phyloP scores from a whole-genome alignment of 805 yeast species.

The Lipomyces spencermartinsiae region DNA sequence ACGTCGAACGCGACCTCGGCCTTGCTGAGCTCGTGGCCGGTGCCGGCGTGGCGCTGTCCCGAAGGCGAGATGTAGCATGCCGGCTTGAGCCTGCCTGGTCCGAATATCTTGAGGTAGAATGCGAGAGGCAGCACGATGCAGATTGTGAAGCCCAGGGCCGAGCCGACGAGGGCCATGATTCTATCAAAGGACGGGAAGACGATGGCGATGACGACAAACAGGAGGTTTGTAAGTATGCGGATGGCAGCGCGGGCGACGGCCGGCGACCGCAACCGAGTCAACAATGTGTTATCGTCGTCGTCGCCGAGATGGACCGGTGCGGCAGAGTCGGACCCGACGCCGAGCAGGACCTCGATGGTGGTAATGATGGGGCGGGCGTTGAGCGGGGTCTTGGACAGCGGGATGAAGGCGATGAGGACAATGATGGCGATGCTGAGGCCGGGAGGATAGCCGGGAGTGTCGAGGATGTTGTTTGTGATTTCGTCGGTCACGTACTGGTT shows the following conservation, averaged over 20 bases:
- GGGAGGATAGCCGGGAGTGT: conserved; percentile 70
- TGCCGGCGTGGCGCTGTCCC: conserved; percentile 12
- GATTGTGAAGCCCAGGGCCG: conserved; percentile 77
- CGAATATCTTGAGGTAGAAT: conserved; percentile 69
- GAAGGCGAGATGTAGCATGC: conserved; percentile 21
- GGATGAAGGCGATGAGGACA: conserved; percentile 76
- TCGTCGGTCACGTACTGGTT: conserved; percentile 42
- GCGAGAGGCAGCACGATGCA: conserved; percentile 79
- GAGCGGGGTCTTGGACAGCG: conserved; percentile 83
- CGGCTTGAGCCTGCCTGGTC: conserved; percentile 16
- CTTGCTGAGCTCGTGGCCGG: background rate
- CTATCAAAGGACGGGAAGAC: conserved; percentile 79
- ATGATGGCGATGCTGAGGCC: conserved; percentile 61
- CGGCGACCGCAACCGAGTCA: conserved; percentile 5
- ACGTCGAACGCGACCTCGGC: conserved; percentile 25
- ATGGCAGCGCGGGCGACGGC: conserved; percentile 40
- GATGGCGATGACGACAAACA: conserved; percentile 65
- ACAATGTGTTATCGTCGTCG: background rate
- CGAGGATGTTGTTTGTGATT: conserved; percentile 73
- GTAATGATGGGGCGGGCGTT: conserved; percentile 82
- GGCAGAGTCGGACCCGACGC: conserved; percentile 42
- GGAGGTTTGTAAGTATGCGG: conserved; percentile 58
- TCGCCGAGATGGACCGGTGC: conserved; percentile 15
- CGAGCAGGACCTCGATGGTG: conserved; percentile 64
- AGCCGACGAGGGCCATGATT: conserved; percentile 80